Percentiles rank a stretch among this genome's conserved stretches.
Evolutionary conservation across 1,139 yeast genomes (phyloP).

Genomic region (Maudiozyma humilis): DNA sequence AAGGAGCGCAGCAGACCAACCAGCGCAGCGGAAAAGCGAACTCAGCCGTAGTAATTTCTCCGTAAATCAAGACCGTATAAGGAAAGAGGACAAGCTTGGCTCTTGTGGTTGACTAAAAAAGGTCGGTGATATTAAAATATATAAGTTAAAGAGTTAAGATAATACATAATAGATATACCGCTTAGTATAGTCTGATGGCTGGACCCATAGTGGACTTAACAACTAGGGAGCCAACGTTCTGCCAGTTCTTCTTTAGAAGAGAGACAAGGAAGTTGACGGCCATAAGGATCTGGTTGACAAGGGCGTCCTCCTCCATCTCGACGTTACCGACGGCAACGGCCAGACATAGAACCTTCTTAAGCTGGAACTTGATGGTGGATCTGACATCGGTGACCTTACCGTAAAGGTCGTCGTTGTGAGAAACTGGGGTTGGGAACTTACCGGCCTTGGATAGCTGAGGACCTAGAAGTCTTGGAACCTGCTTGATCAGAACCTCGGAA

Average conservation of each 20-base stretch:
- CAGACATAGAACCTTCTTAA: slow-evolving; percentile 90
- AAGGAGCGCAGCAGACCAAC: too few species aligned
- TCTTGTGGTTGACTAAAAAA: not conserved
- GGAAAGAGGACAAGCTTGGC: not conserved
- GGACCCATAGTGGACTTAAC: slow-evolving; percentile 99
- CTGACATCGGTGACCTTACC: slow-evolving; percentile 93
- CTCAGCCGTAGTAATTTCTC: not conserved
- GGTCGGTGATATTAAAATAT: slow-evolving; percentile 2
- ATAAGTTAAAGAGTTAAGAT: slow-evolving; percentile 4
- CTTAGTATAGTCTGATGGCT: slow-evolving; percentile 97
- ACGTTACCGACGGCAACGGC: slow-evolving; percentile 98
- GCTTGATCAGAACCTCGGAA: slow-evolving; percentile 98
- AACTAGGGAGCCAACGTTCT: slow-evolving; percentile 98
- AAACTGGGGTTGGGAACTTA: slow-evolving; percentile 99
- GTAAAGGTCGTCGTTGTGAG: slow-evolving; percentile 97
- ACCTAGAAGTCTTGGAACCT: slow-evolving; percentile 99
- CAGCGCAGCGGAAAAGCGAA: too few species aligned
- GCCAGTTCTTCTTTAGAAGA: slow-evolving; percentile 99
- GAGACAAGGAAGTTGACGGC: slow-evolving; percentile 99
- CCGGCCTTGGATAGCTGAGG: slow-evolving; percentile 99
- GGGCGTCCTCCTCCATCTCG: slow-evolving; percentile 94
- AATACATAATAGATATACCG: slow-evolving; percentile 4
- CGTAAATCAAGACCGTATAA: not conserved
- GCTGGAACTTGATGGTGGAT: slow-evolving; percentile 99
- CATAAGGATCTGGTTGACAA: slow-evolving; percentile 98